Evolutionary conservation across 352 stramenopile species (phyloP), one percentile per base, ranked within the genome.

Genomic region (Phytophthora sojae): DNA sequence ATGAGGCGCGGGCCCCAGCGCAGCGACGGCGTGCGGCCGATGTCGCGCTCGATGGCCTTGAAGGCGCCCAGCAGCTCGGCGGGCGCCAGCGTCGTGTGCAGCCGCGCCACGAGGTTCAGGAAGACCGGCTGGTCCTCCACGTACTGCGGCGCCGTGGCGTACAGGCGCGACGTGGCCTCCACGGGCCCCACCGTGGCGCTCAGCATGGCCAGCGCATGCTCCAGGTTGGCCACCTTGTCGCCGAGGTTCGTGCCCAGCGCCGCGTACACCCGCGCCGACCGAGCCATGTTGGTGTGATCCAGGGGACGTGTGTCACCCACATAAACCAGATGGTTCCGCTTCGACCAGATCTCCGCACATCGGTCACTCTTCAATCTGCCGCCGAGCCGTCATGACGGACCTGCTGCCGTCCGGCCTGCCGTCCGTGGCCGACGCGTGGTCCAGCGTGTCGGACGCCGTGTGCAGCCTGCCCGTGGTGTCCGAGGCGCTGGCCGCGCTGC

Each of bases 111-210:
- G 19, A 96, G 88, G 75, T 99, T 99, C 45, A 98, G 79, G 80
- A 99, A 99, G 11, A 73, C 53, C n/a, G 94, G 92, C 75, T 99
- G 97, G 80, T 99, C 90, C 19, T 90, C 92, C 29, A 99, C 91
- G 76, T 99, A 99, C 81, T 98, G 97, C 19, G 97, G 92, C 29
- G 83, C 80, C 9, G 96, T 99, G 69, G 91, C 83, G 64, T 98
- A 97, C 9, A 99, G 82, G 54, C 90, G 91, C 4, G 96, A 99
- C 26, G 95, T 99, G 55, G 77, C 80, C 30, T 81, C 59, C 60
- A 96, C 67, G 15, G 61, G 71, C 7, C 88, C 88, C 15, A 79
- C 85, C 47, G 58, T 2, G 35, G 76, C 56, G 3, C 57, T 58
- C 30, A 96, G 73, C 74, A 90, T 79, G 37, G 67, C 70, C 59